Evolutionary conservation across 768 basidiomycete genomes (phyloP).

Genomic region (Pulveroboletus sp.): DNA sequence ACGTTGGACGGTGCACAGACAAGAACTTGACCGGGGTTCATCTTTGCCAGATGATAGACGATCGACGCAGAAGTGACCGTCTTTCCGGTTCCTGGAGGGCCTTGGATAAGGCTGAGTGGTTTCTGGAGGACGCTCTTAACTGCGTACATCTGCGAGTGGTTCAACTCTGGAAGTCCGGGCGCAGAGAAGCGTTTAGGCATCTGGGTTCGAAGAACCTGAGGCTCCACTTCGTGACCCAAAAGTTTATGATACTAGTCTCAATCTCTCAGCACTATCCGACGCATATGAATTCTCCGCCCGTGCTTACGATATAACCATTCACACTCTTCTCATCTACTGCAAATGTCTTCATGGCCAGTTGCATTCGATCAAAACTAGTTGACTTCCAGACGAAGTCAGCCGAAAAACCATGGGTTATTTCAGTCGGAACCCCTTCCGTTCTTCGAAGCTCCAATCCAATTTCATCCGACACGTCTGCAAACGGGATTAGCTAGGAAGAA

Average conservation of each 20-base stretch:
- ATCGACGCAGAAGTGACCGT: slow-evolving; percentile 99
- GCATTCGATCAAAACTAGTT: slow-evolving; percentile 99
- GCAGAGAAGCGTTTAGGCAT: slow-evolving; percentile 99
- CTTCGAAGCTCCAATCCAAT: slow-evolving; percentile 89
- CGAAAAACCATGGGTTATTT: slow-evolving; percentile 90
- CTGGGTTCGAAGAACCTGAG: slow-evolving; percentile 82
- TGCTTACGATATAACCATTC: slow-evolving; percentile 93
- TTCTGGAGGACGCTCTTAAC: slow-evolving; percentile 99
- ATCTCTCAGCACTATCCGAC: slow-evolving; percentile 1
- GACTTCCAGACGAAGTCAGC: slow-evolving; percentile 99
- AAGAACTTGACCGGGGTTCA: slow-evolving; percentile 99
- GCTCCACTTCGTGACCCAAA: slow-evolving; percentile 95
- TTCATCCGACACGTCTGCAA: slow-evolving; percentile 93
- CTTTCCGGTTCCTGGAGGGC: slow-evolving; percentile 97
- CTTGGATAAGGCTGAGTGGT: slow-evolving; percentile 95
- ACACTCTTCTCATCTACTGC: slow-evolving; percentile 99
- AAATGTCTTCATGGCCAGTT: slow-evolving; percentile 99
- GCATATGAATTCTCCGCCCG: background rate
- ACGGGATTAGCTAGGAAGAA: slow-evolving; percentile 6
- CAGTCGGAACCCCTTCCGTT: slow-evolving; percentile 89
- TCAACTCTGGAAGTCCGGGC: slow-evolving; percentile 94
- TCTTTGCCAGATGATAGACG: slow-evolving; percentile 97
- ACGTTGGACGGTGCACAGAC: slow-evolving; percentile 99
- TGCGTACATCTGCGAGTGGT: slow-evolving; percentile 99
- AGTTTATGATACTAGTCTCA: slow-evolving; percentile 87